Evolutionary conservation across 2,329 filamentous ascomycete genomes (phyloP).

Genomic region (Cephalotrichum gorgonifer): DNA sequence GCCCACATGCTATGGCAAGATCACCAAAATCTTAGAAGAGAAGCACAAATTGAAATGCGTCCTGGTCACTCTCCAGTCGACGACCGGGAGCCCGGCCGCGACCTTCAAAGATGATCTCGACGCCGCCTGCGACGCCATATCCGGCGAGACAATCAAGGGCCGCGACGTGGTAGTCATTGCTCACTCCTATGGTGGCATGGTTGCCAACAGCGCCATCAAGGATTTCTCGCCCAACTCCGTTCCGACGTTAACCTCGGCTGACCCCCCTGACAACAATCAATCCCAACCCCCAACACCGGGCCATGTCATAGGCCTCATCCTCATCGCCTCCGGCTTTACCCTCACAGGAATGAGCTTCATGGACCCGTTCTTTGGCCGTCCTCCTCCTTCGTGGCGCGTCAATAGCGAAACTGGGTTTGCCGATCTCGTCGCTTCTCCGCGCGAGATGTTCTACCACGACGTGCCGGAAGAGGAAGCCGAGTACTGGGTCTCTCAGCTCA

Average conservation of each 20-base stretch:
- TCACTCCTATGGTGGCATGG: constrained; percentile 38
- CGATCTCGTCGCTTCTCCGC: constrained; percentile 23
- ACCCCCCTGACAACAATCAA: not conserved
- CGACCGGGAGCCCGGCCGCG: constrained; percentile 18
- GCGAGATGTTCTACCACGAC: constrained; percentile 40
- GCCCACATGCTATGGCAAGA: constrained; percentile 23
- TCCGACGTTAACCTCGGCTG: not conserved
- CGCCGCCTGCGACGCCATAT: constrained; percentile 23
- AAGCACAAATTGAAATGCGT: constrained; percentile 20
- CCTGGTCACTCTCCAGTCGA: constrained; percentile 27
- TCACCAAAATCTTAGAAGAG: constrained; percentile 21
- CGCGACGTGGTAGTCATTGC: constrained; percentile 33
- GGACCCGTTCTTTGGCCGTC: constrained; percentile 26
- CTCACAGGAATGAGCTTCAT: constrained; percentile 26
- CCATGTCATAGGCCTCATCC: constrained; percentile 29
- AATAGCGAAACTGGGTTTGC: constrained; percentile 29
- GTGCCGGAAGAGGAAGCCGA: constrained; percentile 29
- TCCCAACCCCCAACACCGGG: constrained; percentile 13
- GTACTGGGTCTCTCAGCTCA: constrained; percentile 29
- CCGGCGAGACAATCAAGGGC: constrained; percentile 21
- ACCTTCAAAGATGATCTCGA: constrained; percentile 31
- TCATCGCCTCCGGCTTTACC: constrained; percentile 33
- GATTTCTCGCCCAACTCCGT: constrained; percentile 20
- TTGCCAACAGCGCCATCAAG: constrained; percentile 33
- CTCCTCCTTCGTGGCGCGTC: constrained; percentile 28